Evolutionary conservation across 345 rosid genomes (phyloP).

Genomic region (Euphorbia peplus): DNA sequence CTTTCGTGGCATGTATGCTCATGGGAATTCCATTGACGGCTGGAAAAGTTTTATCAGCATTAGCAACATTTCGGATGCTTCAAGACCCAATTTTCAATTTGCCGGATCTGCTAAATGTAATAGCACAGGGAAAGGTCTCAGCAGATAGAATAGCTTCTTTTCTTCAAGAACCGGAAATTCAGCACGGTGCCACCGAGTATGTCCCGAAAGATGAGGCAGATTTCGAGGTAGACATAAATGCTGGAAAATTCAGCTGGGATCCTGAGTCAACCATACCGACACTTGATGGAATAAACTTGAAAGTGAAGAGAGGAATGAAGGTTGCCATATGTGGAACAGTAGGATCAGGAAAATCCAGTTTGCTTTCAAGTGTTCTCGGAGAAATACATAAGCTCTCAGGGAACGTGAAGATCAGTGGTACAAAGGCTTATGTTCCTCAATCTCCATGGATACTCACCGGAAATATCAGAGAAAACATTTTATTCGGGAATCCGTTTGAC

Average conservation of each 20-base stretch:
- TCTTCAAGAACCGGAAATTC: conserved; percentile 72
- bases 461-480: conserved; percentile 75
- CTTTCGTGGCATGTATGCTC: conserved; percentile 60
- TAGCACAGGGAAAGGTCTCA: conserved; percentile 82
- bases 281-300: conserved; percentile 54
- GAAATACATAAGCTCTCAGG: conserved; percentile 77
- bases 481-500: conserved; percentile 68
- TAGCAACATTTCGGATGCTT: conserved; percentile 88
- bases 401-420: conserved; percentile 63
- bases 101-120: conserved; percentile 71
- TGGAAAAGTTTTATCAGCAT: conserved; percentile 76
- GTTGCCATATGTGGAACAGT: conserved; percentile 88
- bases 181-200: conserved; percentile 53
- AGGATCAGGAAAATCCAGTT: conserved; percentile 89
- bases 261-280: conserved; percentile 48
- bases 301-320: conserved; percentile 73
- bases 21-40: conserved; percentile 77
- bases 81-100: conserved; percentile 83
- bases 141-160: conserved; percentile 75
- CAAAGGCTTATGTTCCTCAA: conserved; percentile 84
- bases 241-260: conserved; percentile 73
- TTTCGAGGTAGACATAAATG: conserved; percentile 51
- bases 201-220: conserved; percentile 38
- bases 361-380: conserved; percentile 72
- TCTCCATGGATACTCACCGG: conserved; percentile 90